Evolutionary conservation across 2,329 filamentous ascomycete species (phyloP).

Genomic region (Beauveria medogensis): DNA sequence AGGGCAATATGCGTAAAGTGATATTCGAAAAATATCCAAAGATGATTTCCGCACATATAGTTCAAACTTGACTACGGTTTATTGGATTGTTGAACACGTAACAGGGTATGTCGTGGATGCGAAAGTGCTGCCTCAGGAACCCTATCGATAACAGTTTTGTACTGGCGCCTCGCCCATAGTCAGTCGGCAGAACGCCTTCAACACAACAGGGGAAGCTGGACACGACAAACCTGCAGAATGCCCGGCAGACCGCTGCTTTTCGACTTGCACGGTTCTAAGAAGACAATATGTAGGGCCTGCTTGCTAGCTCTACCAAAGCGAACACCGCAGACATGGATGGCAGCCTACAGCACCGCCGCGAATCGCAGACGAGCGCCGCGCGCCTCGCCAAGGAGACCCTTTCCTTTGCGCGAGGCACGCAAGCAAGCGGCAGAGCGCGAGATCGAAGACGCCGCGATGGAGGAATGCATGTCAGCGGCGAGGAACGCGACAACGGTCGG

Average conservation of each 20-base stretch:
- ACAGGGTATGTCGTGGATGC: slow-evolving; percentile 11
- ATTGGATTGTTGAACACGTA: background rate
- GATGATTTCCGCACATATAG: background rate
- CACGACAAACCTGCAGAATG: slow-evolving; percentile 6
- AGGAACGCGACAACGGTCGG: background rate
- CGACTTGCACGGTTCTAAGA: slow-evolving; percentile 27
- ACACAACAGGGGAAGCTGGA: slow-evolving; percentile 7
- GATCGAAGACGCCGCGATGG: background rate
- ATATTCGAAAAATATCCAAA: background rate
- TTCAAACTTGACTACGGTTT: background rate
- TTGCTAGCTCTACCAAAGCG: slow-evolving; percentile 22
- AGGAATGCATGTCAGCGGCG: background rate
- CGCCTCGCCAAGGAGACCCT: slow-evolving; percentile 6
- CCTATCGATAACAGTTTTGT: slow-evolving; percentile 9
- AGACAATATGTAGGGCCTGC: slow-evolving; percentile 31
- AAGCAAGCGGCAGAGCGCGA: background rate
- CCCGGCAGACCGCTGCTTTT: slow-evolving; percentile 24
- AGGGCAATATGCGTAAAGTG: background rate
- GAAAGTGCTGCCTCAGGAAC: background rate
- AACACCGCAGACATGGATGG: slow-evolving; percentile 20
- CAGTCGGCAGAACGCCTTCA: background rate
- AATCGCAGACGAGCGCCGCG: slow-evolving; percentile 16
- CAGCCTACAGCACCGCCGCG: slow-evolving; percentile 26
- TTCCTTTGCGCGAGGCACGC: background rate
- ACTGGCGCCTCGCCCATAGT: background rate